These are phyloP conservation scores for Mrakia gelida DNA, from an alignment of 768 basidiomycete genomes.

Conservation along the genomic window DNA sequence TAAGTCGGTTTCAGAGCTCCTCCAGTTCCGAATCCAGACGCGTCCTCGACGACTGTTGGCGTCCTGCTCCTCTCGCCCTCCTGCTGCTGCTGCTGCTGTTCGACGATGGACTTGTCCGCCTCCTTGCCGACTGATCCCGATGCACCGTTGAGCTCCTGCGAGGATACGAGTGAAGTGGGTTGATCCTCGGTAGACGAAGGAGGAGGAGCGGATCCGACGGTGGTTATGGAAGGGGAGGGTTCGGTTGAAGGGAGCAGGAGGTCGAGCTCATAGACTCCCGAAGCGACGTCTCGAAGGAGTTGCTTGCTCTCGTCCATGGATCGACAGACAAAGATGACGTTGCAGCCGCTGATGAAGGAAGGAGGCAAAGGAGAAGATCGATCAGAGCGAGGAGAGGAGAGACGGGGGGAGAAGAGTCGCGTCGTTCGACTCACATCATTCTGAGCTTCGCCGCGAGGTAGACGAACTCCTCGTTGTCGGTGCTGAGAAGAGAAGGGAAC, in stretches of 20 bases:
- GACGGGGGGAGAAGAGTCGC: background rate
- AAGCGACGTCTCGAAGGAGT: background rate
- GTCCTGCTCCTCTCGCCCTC: too few species aligned
- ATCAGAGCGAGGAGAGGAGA: background rate
- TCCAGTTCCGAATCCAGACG: too few species aligned
- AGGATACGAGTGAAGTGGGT: too few species aligned
- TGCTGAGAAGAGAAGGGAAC: background rate
- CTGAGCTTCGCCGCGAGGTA: background rate
- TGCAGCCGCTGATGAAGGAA: background rate
- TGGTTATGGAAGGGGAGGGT: background rate
- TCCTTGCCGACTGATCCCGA: too few species aligned
- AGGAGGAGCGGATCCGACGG: background rate
- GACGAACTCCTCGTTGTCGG: background rate
- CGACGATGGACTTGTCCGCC: too few species aligned
- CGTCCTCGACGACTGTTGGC: background rate
- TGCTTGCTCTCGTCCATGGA: background rate
- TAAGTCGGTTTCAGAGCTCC: too few species aligned
- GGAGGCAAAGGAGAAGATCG: background rate
- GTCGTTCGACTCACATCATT: constrained; percentile 1
- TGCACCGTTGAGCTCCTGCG: too few species aligned
- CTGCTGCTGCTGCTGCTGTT: too few species aligned
- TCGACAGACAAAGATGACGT: background rate
- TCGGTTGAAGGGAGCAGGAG: background rate
- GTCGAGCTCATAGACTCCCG: background rate
- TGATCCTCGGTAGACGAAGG: too few species aligned